A percentile compares a stretch with the other conserved stretches of the same genome.
phyloP scores from a whole-genome alignment of 1,284 basidiomycete species.

The Trichosporon asahii region DNA sequence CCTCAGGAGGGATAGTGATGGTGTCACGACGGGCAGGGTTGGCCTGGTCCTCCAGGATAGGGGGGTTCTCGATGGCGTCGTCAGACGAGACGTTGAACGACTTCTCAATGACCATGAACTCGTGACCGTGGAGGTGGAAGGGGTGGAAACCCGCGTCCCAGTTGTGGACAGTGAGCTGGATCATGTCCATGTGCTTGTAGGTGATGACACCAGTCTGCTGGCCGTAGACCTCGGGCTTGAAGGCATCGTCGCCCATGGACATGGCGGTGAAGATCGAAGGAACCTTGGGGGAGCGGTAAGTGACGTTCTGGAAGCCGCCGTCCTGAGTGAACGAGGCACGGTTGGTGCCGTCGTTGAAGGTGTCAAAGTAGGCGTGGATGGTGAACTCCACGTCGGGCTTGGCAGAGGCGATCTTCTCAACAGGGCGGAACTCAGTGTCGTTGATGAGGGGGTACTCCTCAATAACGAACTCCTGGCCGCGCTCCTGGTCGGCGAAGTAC shows the following conservation, averaged over 20 bases:
- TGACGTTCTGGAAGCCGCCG: slow-evolving; percentile 33
- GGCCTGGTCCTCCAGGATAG: slow-evolving; percentile 65
- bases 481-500: slow-evolving; percentile 56
- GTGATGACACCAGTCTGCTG: slow-evolving; percentile 65
- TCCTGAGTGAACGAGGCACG: slow-evolving; percentile 52
- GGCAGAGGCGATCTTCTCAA: slow-evolving; percentile 42
- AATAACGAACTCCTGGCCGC: slow-evolving; percentile 22
- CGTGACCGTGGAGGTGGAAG: slow-evolving; percentile 60
- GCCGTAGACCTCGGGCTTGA: slow-evolving; percentile 69
- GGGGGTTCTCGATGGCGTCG: slow-evolving; percentile 76
- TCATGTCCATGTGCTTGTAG: slow-evolving; percentile 67
- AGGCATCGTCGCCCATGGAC: slow-evolving; percentile 70
- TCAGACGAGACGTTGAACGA: slow-evolving; percentile 69
- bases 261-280: slow-evolving; percentile 73
- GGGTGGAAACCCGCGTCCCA: slow-evolving; percentile 58
- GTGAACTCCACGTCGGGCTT: slow-evolving; percentile 46
- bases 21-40: slow-evolving; percentile 83
- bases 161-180: slow-evolving; percentile 80
- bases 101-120: slow-evolving; percentile 72
- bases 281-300: slow-evolving; percentile 56
- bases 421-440: slow-evolving; percentile 52
- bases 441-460: slow-evolving; percentile 39
- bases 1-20: slow-evolving; percentile 52
- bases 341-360: slow-evolving; percentile 52
- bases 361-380: slow-evolving; percentile 54